Percentiles rank a stretch among this genome's conserved stretches.
Conservation (phyloP, 2,329 filamentous ascomycete species). For the Aspergillus viridinutans region DNA sequence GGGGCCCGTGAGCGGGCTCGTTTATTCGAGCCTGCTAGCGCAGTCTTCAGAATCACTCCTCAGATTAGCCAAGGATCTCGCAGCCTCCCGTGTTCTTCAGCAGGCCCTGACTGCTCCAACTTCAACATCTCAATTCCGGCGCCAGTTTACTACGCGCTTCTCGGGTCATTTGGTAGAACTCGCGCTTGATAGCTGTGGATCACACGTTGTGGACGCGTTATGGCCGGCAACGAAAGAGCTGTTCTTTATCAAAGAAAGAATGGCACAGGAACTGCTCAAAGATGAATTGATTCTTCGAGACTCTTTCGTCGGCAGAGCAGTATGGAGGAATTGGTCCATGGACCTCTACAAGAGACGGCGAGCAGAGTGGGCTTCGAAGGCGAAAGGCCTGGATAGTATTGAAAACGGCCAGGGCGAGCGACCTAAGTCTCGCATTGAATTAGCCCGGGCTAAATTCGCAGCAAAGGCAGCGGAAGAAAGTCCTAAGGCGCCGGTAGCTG, state of each 20-base stretch:
- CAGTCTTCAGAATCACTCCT: constrained; percentile 55
- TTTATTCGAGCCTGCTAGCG: constrained; percentile 67
- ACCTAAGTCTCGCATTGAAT: constrained; percentile 51
- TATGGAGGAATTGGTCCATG: constrained; percentile 72
- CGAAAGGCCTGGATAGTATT: constrained; percentile 46
- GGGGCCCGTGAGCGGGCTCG: constrained; percentile 62
- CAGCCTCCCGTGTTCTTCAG: constrained; percentile 61
- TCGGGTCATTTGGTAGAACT: constrained; percentile 58
- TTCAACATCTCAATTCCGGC: constrained; percentile 53
- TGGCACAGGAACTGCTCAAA: constrained; percentile 59
- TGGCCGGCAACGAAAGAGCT: constrained; percentile 61
- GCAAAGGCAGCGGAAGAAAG: constrained; percentile 31
- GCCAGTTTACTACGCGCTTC: constrained; percentile 61
- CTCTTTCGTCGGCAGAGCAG: constrained; percentile 60
- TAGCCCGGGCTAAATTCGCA: constrained; percentile 55
- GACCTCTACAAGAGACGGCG: constrained; percentile 63
- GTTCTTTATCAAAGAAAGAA: constrained; percentile 63
- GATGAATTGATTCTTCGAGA: constrained; percentile 61
- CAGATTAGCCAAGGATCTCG: constrained; percentile 61
- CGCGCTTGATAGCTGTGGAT: constrained; percentile 58
- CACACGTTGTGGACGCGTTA: constrained; percentile 64
- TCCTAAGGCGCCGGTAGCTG: constrained; percentile 11
- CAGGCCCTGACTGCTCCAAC: constrained; percentile 54
- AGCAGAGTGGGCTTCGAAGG: constrained; percentile 60
- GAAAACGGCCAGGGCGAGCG: constrained; percentile 22